Evolutionary conservation across 805 yeast genomes (phyloP).

Genomic region (Candida fluviatilis): DNA sequence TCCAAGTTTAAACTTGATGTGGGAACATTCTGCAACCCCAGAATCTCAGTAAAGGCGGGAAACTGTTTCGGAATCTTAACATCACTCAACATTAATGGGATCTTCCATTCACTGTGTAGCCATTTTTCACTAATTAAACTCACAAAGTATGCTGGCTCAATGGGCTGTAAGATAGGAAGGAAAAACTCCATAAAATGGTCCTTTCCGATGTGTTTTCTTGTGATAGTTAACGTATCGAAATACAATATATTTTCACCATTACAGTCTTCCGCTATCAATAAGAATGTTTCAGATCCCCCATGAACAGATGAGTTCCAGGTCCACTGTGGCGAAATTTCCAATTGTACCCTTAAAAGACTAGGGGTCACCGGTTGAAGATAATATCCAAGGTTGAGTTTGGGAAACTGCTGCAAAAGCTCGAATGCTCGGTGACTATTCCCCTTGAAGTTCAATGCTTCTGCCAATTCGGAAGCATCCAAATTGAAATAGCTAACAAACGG

Average conservation of each 20-base stretch:
- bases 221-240: conserved; percentile 50
- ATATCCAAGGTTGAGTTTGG: conserved; percentile 56
- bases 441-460: conserved; percentile 74
- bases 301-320: conserved; percentile 69
- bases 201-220: conserved; percentile 44
- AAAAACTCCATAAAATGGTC: conserved; percentile 63
- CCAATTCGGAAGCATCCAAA: conserved; percentile 71
- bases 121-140: conserved; percentile 76
- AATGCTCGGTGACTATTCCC: conserved; percentile 57
- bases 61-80: conserved; percentile 59
- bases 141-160: conserved; percentile 68
- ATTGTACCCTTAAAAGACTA: conserved; percentile 57
- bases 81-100: conserved; percentile 54
- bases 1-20: conserved; percentile 43
- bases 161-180: conserved; percentile 54
- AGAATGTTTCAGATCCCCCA: conserved; percentile 60
- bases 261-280: conserved; percentile 74
- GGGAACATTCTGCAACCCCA: conserved; percentile 50
- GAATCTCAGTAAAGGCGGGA: conserved; percentile 56
- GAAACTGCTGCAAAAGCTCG: conserved; percentile 67
- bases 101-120: conserved; percentile 67
- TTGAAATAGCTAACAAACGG: conserved; percentile 80
- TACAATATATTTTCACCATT: conserved; percentile 75
- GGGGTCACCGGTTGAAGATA: conserved; percentile 76
- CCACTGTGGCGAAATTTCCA: conserved; percentile 72